These are phyloP conservation scores for Jatropha multifida DNA, from an alignment of 441 rosid genomes.

Conservation along the genomic window DNA sequence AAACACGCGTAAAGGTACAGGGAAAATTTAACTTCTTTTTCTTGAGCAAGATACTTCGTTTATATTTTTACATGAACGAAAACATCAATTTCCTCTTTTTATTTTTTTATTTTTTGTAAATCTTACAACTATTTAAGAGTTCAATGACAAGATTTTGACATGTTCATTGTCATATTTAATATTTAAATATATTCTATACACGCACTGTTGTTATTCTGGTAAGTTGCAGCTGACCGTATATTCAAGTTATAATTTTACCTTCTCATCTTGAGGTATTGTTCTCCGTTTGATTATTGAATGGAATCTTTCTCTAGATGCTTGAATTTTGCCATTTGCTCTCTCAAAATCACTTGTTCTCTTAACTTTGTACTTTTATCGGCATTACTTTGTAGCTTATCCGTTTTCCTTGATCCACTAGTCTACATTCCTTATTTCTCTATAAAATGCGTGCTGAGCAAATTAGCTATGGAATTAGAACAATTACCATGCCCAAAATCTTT, in stretches of 20 bases:
- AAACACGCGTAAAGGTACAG: not conserved
- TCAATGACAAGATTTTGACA: constrained; percentile 1
- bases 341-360: not conserved
- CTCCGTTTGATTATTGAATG: not conserved
- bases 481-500: not conserved
- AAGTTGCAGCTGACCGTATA: not conserved
- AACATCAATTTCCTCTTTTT: not conserved
- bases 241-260: not conserved
- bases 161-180: not conserved
- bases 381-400: not conserved
- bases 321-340: not conserved
- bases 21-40: not conserved
- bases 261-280: not conserved
- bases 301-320: not conserved
- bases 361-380: not conserved
- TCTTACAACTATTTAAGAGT: not conserved
- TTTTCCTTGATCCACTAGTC: not conserved
- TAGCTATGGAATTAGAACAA: not conserved
- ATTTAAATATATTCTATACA: not conserved
- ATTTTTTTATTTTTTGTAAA: not conserved
- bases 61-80: not conserved
- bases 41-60: not conserved
- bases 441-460: not conserved
- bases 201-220: not conserved
- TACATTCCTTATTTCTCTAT: not conserved